These are phyloP conservation scores for Cryptococcus deneoformans DNA, from an alignment of 1,284 basidiomycete genomes.

Conservation along the genomic window DNA sequence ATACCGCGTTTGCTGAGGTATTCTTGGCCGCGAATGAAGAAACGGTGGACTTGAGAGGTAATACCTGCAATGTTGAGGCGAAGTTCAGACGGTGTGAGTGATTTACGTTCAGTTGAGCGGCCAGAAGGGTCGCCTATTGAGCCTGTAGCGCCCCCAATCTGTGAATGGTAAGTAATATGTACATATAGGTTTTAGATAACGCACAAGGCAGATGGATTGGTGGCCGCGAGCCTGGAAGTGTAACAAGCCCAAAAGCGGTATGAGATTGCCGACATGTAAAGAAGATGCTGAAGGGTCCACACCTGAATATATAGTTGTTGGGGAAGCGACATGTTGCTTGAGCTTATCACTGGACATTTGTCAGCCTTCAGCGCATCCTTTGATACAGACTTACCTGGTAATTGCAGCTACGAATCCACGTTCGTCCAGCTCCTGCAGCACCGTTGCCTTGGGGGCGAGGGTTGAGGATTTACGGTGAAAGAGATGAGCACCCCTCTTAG, in stretches of 20 bases:
- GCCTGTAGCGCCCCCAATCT: conserved; percentile 97
- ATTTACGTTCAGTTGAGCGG: conserved; percentile 73
- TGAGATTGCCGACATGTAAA: conserved; percentile 89
- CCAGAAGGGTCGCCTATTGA: conserved; percentile 97
- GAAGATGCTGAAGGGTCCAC: conserved; percentile 89
- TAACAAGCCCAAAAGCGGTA: conserved; percentile 79
- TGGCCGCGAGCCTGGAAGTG: conserved; percentile 87
- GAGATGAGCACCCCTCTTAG: too few relatives aligned
- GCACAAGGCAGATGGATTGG: conserved; percentile 72
- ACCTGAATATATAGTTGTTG: conserved; percentile 72
- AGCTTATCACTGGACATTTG: conserved; percentile 31
- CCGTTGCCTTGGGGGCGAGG: conserved; percentile 12
- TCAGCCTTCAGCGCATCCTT: neutral
- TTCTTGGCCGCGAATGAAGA: conserved; percentile 65
- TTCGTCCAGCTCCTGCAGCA: conserved; percentile 48
- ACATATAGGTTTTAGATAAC: conserved; percentile 26
- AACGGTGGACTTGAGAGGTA: conserved; percentile 62
- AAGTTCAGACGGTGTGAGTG: conserved; percentile 61
- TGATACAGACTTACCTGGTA: conserved; percentile 46
- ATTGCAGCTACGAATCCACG: conserved; percentile 51
- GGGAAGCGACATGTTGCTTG: conserved; percentile 32
- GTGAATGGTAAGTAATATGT: neutral
- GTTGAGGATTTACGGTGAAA: too few relatives aligned
- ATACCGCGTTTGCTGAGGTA: conserved; percentile 55
- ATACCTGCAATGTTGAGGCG: conserved; percentile 68